Conservation (phyloP, 179 eudicot genomes). For the Drosera spatulata region DNA sequence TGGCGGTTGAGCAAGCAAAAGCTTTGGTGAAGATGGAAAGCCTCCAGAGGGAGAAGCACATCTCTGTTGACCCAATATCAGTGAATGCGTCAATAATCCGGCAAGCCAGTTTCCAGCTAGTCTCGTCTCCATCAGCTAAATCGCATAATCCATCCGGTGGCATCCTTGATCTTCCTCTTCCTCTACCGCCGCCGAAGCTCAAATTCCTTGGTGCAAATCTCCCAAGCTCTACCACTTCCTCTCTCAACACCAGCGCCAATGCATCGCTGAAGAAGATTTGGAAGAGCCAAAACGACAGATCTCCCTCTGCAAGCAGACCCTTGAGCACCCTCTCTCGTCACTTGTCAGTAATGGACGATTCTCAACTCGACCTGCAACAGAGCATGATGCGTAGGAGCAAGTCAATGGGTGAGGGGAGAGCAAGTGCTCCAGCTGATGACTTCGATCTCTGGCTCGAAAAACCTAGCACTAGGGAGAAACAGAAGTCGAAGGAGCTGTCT, state of each 20-base stretch:
- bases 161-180: conserved; percentile 9
- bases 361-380: conserved; percentile 36
- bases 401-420: conserved; percentile 52
- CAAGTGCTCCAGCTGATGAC: conserved; percentile 33
- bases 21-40: conserved; percentile 11
- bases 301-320: neutral
- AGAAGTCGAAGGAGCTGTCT: conserved; percentile 2
- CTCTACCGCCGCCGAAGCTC: too few species aligned
- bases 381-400: conserved; percentile 36
- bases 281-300: conserved; percentile 11
- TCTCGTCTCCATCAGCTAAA: conserved; percentile 15
- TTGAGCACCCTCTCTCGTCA: conserved; percentile 17
- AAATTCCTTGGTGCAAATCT: too few species aligned
- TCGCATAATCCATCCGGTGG: conserved; percentile 1
- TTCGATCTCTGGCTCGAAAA: conserved; percentile 44
- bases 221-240: conserved; percentile 28
- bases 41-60: conserved; percentile 42
- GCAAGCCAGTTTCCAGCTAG: conserved; percentile 31
- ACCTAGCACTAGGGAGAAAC: neutral
- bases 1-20: conserved; percentile 11
- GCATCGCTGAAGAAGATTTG: conserved; percentile 33
- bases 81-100: conserved; percentile 29
- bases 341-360: conserved; percentile 42
- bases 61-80: conserved; percentile 72
- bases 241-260: conserved; percentile 39